Evolutionary conservation across 768 basidiomycete species (phyloP).

Genomic region (Hypsizygus marmoreus): DNA sequence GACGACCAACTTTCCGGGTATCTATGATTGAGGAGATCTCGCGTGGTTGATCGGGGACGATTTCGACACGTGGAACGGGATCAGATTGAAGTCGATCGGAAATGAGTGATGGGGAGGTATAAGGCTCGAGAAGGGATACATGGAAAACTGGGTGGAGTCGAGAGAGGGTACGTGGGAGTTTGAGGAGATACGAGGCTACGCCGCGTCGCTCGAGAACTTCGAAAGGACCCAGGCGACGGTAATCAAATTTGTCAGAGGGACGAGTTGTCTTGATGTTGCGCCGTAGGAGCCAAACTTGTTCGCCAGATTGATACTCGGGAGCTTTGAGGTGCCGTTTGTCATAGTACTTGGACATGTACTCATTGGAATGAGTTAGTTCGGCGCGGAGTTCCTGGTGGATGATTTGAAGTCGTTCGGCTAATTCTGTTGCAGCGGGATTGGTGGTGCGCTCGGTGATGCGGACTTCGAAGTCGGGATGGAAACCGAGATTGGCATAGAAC

Average conservation of each 20-base stretch:
- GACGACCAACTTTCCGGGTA: slow-evolving; percentile 2
- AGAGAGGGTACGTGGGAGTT: not conserved
- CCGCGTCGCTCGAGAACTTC: not conserved
- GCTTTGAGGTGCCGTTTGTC: not conserved
- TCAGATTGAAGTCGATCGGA: not conserved
- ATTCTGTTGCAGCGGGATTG: not conserved
- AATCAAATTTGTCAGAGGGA: not conserved
- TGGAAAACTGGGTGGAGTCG: no score
- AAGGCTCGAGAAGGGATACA: not conserved
- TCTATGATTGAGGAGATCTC: slow-evolving; percentile 3
- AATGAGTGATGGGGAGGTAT: not conserved
- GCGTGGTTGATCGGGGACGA: slow-evolving; percentile 1
- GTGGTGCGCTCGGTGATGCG: not conserved
- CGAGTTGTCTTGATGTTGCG: slow-evolving; percentile 8
- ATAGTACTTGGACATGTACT: not conserved
- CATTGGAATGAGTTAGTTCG: not conserved
- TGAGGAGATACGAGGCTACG: not conserved
- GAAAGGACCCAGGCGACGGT: slow-evolving; percentile 4
- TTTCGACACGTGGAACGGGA: not conserved
- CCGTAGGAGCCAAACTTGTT: not conserved
- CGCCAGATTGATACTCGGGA: not conserved
- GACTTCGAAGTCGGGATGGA: no score
- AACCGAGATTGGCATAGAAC: slow-evolving; percentile 33
- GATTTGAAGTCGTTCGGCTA: no score
- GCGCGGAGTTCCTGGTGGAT: not conserved